Evolutionary conservation across 768 basidiomycete genomes (phyloP), one percentile per base, ranked within the genome.

Genomic region (Leucocoprinus leucothites): DNA sequence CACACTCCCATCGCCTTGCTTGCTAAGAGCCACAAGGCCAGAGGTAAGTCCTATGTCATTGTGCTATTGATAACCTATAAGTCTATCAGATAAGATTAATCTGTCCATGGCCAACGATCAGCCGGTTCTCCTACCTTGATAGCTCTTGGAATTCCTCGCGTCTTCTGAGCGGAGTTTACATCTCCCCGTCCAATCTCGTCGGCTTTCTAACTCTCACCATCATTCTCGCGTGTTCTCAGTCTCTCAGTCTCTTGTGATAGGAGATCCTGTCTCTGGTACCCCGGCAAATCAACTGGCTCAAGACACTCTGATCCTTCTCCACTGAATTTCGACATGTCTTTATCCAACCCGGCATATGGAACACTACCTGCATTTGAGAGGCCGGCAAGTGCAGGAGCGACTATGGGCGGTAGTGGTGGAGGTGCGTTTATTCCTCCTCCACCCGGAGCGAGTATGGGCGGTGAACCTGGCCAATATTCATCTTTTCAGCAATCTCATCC

Each of bases 361-460:
- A 43, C 47, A 18, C 31, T 31, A 31, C 41, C 51, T 13, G 31
- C 28, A 38, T 43, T 48, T 13, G 38, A 56, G 9, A 24, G 40
- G 9, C 40, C 54, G 8, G 35, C 38, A 22, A 47, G 35, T 25
- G 22, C 54, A 21, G 54, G 47, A 8, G 4, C 28, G 5, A 31
- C 26, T 18, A 9, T 34, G 19, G 41, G 42, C 31, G 51, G 42
- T 38, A n/a, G 7, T 38, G 38, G 11, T 13, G 38, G 16, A 14
- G 48, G 47, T 18, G 47, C 36, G 4, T 67, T 71, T 41, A 69
- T 69, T 3, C 69, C 73, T 1, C 70, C 73, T 4, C 71, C 72
- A 0, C 61, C 64, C 7, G 71, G 70, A n/a, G 67, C 66, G 22
- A 62, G 63, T 14, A 60, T 66, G 11, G 70, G 69, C 1, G 71